Evolutionary conservation across 2,329 filamentous ascomycete species (phyloP).

Genomic region (Fusarium chuoi): DNA sequence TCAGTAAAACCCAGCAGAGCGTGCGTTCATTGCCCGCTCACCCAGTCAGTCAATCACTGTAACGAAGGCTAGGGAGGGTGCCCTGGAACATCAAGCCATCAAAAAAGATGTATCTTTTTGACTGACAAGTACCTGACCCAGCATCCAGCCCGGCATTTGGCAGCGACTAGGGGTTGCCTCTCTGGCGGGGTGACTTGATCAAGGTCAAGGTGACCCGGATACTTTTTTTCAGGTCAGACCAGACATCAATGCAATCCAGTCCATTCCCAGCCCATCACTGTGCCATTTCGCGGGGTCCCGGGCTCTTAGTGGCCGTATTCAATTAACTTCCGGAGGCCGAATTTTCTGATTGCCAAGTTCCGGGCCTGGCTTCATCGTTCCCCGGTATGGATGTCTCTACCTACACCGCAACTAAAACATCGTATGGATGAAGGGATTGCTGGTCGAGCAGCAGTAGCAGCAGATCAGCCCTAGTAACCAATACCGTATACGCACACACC

Average conservation of each 20-base stretch:
- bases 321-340: conserved; percentile 24
- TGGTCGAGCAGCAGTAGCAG: neutral
- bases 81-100: conserved; percentile 3
- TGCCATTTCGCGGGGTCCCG: conserved; percentile 34
- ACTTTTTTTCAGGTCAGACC: conserved; percentile 1
- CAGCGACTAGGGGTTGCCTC: conserved; percentile 10
- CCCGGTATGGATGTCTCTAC: conserved; percentile 6
- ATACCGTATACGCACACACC: conserved; percentile 3
- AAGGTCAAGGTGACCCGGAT: neutral
- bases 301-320: conserved; percentile 29
- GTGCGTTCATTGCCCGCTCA: neutral
- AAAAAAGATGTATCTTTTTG: conserved; percentile 23
- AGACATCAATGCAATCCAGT: neutral
- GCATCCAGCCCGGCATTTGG: conserved; percentile 17
- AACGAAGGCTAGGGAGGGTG: conserved; percentile 9
- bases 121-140: conserved; percentile 32
- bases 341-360: conserved; percentile 23
- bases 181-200: conserved; percentile 25
- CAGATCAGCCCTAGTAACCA: conserved; percentile 16
- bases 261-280: conserved; percentile 26
- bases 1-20: conserved; percentile 6
- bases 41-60: neutral
- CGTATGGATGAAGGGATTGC: conserved; percentile 15
- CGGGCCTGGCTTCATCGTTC: conserved; percentile 15
- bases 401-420: conserved; percentile 34